These are phyloP conservation scores for maize (Zea mays) DNA, from an alignment of 176 grass and related monocot species.

Conservation along the genomic window Zm-B73-REFERENCE-NAM-5.0 NC_050096.1:12622001-12622500, in stretches of 20 bases:
- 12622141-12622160: slow-evolving; percentile 26
- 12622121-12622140: background rate
- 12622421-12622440: slow-evolving; percentile 93
- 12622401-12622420: slow-evolving; percentile 94
- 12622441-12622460: slow-evolving; percentile 77
- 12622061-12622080: background rate
- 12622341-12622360: slow-evolving; percentile 65
- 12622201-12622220: background rate
- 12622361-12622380: slow-evolving; percentile 78
- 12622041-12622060: background rate
- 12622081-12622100: background rate
- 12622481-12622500: background rate
- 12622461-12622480: background rate
- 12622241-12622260: slow-evolving; percentile 66
- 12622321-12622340: slow-evolving; percentile 64
- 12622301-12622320: slow-evolving; percentile 64
- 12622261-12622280: slow-evolving; percentile 71
- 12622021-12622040: background rate
- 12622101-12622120: background rate
- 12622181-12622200: slow-evolving; percentile 34
- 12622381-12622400: slow-evolving; percentile 63
- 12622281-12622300: slow-evolving; percentile 83
- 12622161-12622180: slow-evolving; percentile 64
- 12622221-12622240: slow-evolving; percentile 33
- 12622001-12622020: no score